Base-by-base conservation (phyloP, 1,284 basidiomycete species). In the Porogramme epimiltina region DNA sequence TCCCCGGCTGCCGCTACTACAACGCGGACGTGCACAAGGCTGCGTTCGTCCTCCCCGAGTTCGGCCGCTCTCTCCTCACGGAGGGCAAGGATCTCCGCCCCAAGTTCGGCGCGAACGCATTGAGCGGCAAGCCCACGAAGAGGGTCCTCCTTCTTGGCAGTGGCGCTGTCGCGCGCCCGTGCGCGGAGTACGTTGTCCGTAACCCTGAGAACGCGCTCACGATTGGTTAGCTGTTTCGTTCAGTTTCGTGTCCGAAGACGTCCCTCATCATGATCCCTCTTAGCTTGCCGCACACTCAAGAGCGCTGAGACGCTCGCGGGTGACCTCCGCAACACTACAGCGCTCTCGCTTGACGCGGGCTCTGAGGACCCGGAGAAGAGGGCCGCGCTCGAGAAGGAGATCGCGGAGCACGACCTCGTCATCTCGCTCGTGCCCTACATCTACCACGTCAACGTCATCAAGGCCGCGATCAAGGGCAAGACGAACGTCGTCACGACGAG, bases 401-500 rank as follows among this genome's bases (percentile, higher is more conserved):
- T 99, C 57, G 90, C 89, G 41, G 87, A 83, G 46, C 87, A 94
- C 72, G 94, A 99, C 72, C 81, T 98, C 53, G 94, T 99, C 68
- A 91, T 99, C 67, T 97, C 93, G 31, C 85, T 99, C 67, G 95
- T 99, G 60, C 97, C 97, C 8, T 99, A 98, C 80, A 95, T 87
- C 52, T 81, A 89, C 79, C 96, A 99, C 71, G 87, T 87, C 16
- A 77, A 80, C 34, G 94, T 99, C 66, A 96, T 99, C 78, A 88
- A 92, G 73, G 91, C 94, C 15, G 96, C 95, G 34, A 95, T 97
- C 79, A 93, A 94, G 76, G 85, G 87, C 68, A 95, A 95, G 79
- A 93, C 89, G 41, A 80, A 98, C 71, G 95, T 98, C 49, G 93
- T 99, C 61, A 99, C 97, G 45, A 99, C 97, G 39, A 93, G 89